Evolutionary conservation across 768 basidiomycete species (phyloP).

Genomic region (Rubroboletus pulcherrimus): DNA sequence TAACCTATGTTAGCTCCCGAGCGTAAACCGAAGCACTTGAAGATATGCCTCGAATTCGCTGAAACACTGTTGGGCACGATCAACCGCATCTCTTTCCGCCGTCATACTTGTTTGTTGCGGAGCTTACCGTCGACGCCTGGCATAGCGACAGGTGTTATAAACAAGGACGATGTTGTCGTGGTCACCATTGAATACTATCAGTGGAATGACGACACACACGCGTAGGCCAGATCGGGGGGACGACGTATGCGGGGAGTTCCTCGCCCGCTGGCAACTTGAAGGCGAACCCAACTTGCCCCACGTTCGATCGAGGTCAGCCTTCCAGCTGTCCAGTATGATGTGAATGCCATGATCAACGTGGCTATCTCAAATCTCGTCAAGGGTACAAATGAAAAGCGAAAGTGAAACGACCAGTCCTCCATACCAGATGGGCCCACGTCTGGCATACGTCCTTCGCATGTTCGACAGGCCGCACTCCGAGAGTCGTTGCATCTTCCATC

Average conservation of each 20-base stretch:
- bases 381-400: not conserved
- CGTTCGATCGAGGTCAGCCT: slow-evolving; percentile 5
- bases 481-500: slow-evolving; percentile 7
- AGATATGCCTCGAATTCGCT: too few relatives aligned
- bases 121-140: too few relatives aligned
- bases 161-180: too few relatives aligned
- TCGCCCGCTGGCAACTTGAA: not conserved
- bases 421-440: not conserved
- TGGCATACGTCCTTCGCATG: slow-evolving; percentile 17
- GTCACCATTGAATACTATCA: too few relatives aligned
- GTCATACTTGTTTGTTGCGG: too few relatives aligned
- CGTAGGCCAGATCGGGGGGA: slow-evolving; percentile 1
- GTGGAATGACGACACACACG: not conserved
- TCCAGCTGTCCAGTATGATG: not conserved
- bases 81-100: too few relatives aligned
- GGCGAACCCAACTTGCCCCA: not conserved
- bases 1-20: too few relatives aligned
- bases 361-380: slow-evolving; percentile 14
- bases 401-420: not conserved
- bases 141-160: too few relatives aligned
- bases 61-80: too few relatives aligned
- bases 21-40: too few relatives aligned
- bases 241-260: not conserved
- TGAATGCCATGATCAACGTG: slow-evolving; percentile 9
- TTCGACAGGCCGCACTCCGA: slow-evolving; percentile 5